Conservation (phyloP, 2,329 filamentous ascomycete species). For the Colletotrichum sp. region DNA sequence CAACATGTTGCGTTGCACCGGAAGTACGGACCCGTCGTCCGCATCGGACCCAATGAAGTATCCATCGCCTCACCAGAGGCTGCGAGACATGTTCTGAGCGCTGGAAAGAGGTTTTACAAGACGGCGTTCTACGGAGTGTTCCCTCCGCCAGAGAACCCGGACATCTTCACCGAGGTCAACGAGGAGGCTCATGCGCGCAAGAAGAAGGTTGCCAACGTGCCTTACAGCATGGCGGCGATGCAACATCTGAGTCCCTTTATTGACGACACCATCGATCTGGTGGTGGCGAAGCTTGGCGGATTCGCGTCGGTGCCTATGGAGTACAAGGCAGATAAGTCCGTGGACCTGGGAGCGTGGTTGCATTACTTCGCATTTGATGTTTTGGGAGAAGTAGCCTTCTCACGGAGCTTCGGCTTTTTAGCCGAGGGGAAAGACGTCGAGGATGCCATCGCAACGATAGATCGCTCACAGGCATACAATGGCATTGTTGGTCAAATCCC, state of each 20-base stretch:
- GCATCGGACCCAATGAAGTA: slow-evolving; percentile 32
- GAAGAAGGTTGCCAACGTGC: slow-evolving; percentile 57
- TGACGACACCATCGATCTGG: slow-evolving; percentile 53
- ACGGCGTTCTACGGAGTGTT: slow-evolving; percentile 60
- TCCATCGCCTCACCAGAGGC: slow-evolving; percentile 42
- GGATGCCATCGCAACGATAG: slow-evolving; percentile 43
- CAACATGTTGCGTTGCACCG: slow-evolving; percentile 46
- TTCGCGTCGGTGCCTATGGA: slow-evolving; percentile 29
- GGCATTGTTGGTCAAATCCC: slow-evolving; percentile 58
- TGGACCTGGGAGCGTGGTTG: slow-evolving; percentile 55
- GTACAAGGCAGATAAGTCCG: slow-evolving; percentile 9
- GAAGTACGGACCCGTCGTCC: slow-evolving; percentile 36
- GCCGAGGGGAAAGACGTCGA: slow-evolving; percentile 55
- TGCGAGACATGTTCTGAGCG: slow-evolving; percentile 45
- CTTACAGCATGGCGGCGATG: slow-evolving; percentile 60
- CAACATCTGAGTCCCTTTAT: slow-evolving; percentile 56
- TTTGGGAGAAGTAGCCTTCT: slow-evolving; percentile 58
- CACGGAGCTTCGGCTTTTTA: slow-evolving; percentile 57
- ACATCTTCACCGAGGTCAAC: slow-evolving; percentile 62
- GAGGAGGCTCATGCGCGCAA: slow-evolving; percentile 60
- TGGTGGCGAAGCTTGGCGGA: slow-evolving; percentile 46
- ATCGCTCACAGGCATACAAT: slow-evolving; percentile 57
- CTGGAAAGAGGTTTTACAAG: slow-evolving; percentile 58
- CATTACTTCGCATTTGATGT: slow-evolving; percentile 43
- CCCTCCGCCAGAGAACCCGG: slow-evolving; percentile 60